These are phyloP conservation scores for Russula compacta DNA, from an alignment of 768 basidiomycete species.

Conservation along the genomic window DNA sequence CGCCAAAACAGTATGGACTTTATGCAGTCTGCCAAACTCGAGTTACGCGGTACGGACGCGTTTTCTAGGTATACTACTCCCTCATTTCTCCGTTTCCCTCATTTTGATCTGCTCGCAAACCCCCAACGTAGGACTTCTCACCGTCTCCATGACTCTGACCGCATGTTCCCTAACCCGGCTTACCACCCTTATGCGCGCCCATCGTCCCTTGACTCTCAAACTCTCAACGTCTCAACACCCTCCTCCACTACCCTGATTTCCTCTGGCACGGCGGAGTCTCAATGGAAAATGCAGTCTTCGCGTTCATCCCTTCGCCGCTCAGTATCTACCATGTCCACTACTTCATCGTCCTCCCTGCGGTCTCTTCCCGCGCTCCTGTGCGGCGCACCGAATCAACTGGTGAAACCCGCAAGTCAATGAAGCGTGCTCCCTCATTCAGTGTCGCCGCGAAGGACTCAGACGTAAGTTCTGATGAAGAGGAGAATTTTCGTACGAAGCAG, in stretches of 20 bases:
- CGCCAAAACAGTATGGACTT: slow-evolving; percentile 87
- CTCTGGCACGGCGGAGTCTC: slow-evolving; percentile 3
- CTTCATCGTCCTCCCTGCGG: slow-evolving; percentile 15
- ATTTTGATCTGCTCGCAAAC: not conserved
- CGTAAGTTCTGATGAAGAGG: slow-evolving; percentile 16
- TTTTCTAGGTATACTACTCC: slow-evolving; percentile 54
- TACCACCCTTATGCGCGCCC: slow-evolving; percentile 38
- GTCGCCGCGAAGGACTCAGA: slow-evolving; percentile 9
- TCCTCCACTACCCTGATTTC: slow-evolving; percentile 20
- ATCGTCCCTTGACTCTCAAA: slow-evolving; percentile 45
- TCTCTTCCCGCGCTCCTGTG: slow-evolving; percentile 6
- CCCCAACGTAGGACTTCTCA: slow-evolving; percentile 14
- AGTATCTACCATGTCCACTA: slow-evolving; percentile 13
- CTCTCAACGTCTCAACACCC: slow-evolving; percentile 26
- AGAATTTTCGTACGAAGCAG: slow-evolving; percentile 12
- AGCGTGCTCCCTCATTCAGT: slow-evolving; percentile 18
- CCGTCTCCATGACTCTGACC: slow-evolving; percentile 30
- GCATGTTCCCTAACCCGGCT: slow-evolving; percentile 52
- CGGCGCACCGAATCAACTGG: slow-evolving; percentile 17
- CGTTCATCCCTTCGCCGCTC: slow-evolving; percentile 8
- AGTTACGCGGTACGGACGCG: slow-evolving; percentile 42
- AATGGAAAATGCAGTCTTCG: slow-evolving; percentile 13
- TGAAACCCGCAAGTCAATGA: slow-evolving; percentile 12
- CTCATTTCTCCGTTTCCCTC: not conserved
- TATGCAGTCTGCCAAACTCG: slow-evolving; percentile 42